Evolutionary conservation across 2,329 filamentous ascomycete genomes (phyloP).

Genomic region (Neocatenulostroma microsporum): DNA sequence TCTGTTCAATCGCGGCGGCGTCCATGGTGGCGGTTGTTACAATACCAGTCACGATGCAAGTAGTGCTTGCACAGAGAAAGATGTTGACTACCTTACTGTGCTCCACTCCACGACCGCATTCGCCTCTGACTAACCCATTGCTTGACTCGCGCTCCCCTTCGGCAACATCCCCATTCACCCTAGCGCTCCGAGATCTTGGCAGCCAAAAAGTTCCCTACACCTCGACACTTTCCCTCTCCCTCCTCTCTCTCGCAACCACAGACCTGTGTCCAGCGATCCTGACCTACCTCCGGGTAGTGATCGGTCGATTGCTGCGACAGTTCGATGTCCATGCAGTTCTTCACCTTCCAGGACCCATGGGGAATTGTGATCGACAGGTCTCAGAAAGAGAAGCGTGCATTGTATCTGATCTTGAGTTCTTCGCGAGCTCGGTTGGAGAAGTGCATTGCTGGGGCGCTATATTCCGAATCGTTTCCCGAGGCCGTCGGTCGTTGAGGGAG

Average conservation of each 20-base stretch:
- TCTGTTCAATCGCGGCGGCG: conserved; percentile 74
- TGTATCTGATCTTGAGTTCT: conserved; percentile 44
- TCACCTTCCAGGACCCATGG: conserved; percentile 45
- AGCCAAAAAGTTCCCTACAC: too few relatives aligned
- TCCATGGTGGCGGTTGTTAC: conserved; percentile 22
- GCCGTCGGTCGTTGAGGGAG: conserved; percentile 83
- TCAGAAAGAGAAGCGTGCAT: conserved; percentile 57
- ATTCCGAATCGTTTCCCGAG: conserved; percentile 83
- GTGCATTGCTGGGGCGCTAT: conserved; percentile 55
- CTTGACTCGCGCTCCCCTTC: too few relatives aligned
- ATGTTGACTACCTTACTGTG: too few relatives aligned
- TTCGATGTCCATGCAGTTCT: conserved; percentile 83
- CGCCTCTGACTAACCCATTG: too few relatives aligned
- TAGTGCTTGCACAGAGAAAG: too few relatives aligned
- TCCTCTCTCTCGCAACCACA: conserved; percentile 28
- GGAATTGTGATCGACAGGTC: conserved; percentile 96
- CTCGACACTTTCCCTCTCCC: background rate
- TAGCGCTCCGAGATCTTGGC: too few relatives aligned
- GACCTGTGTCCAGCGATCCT: conserved; percentile 85
- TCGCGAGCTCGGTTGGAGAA: conserved; percentile 58
- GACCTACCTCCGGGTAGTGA: conserved; percentile 44
- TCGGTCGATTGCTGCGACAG: conserved; percentile 73
- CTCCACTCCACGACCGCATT: too few relatives aligned
- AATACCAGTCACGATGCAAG: too few relatives aligned
- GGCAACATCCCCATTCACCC: too few relatives aligned